These are phyloP conservation scores for Aegilops bicornis DNA, from an alignment of 176 grass and related monocot species.

Conservation along the genomic window DNA sequence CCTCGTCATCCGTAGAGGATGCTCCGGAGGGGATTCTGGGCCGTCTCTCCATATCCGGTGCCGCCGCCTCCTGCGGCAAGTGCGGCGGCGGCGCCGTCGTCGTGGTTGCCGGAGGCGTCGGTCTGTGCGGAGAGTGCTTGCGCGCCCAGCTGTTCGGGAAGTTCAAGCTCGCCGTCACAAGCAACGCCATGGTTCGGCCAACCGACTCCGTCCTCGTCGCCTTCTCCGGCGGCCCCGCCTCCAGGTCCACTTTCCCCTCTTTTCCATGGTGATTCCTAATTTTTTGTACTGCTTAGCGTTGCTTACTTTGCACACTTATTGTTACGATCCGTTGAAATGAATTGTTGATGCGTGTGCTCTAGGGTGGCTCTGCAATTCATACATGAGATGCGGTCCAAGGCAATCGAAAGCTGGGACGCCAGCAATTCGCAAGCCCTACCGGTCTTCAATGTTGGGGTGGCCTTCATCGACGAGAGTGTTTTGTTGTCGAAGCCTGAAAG, in stretches of 20 bases:
- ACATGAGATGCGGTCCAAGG: constrained; percentile 80
- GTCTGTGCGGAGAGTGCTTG: constrained; percentile 64
- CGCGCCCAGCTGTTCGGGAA: constrained; percentile 65
- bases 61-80: constrained; percentile 26
- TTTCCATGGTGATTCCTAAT: not conserved
- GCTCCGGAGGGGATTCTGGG: constrained; percentile 21
- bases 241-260: constrained; percentile 43
- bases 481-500: constrained; percentile 7
- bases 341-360: not conserved
- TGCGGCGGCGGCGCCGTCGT: constrained; percentile 59
- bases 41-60: constrained; percentile 23
- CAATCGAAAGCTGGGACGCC: constrained; percentile 71
- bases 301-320: not conserved
- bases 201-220: constrained; percentile 86
- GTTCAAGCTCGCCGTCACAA: constrained; percentile 86
- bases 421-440: constrained; percentile 83
- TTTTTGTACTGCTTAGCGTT: not conserved
- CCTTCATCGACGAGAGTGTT: constrained; percentile 62
- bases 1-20: not conserved
- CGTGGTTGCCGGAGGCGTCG: constrained; percentile 41
- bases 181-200: constrained; percentile 87
- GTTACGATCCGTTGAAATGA: not conserved
- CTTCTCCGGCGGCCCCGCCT: constrained; percentile 87
- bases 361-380: constrained; percentile 87
- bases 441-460: constrained; percentile 59